A percentile compares a stretch with the other conserved stretches of the same genome.
phyloP scores from a whole-genome alignment of 2,329 filamentous ascomycete species.

The Sporothrix mexicana region DNA sequence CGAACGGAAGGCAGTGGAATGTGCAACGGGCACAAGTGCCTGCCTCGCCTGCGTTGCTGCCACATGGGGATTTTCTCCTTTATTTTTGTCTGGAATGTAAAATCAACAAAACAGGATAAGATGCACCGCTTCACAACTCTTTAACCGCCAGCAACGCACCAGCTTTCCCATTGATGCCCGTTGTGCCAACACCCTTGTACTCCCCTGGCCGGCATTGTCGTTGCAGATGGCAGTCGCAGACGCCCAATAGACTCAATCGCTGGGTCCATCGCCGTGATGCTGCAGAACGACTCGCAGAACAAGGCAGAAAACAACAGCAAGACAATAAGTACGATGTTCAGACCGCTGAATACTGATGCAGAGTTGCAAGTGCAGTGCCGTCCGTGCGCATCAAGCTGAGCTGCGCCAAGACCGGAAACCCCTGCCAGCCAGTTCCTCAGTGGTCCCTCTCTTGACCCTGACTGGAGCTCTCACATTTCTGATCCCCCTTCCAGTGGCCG shows the following conservation, averaged over 20 bases:
- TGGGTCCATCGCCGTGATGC: background rate
- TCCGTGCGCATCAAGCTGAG: background rate
- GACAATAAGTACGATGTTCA: background rate
- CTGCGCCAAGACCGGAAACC: slow-evolving; percentile 21
- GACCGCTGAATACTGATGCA: background rate
- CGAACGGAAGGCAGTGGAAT: slow-evolving; percentile 7
- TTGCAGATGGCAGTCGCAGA: background rate
- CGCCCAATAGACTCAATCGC: slow-evolving; percentile 12
- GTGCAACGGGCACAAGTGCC: background rate
- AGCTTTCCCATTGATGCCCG: background rate
- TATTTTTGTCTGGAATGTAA: background rate
- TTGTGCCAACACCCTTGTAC: slow-evolving; percentile 1
- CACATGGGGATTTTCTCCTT: background rate
- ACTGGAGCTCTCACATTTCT: slow-evolving; percentile 14
- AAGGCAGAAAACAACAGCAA: background rate
- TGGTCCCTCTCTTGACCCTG: slow-evolving; percentile 9
- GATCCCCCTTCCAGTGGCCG: slow-evolving; percentile 10
- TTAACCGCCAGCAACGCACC: background rate
- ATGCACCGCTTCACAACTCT: background rate
- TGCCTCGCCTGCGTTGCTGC: background rate
- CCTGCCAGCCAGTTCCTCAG: slow-evolving; percentile 13
- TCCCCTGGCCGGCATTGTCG: slow-evolving; percentile 1
- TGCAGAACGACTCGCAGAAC: slow-evolving; percentile 7
- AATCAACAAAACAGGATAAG: background rate
- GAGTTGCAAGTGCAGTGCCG: background rate